Percentiles rank a stretch among this genome's conserved stretches.
These are phyloP conservation scores for Stephanodiscus triporus DNA, from an alignment of 108 stramenopile genomes.

Conservation along the genomic window DNA sequence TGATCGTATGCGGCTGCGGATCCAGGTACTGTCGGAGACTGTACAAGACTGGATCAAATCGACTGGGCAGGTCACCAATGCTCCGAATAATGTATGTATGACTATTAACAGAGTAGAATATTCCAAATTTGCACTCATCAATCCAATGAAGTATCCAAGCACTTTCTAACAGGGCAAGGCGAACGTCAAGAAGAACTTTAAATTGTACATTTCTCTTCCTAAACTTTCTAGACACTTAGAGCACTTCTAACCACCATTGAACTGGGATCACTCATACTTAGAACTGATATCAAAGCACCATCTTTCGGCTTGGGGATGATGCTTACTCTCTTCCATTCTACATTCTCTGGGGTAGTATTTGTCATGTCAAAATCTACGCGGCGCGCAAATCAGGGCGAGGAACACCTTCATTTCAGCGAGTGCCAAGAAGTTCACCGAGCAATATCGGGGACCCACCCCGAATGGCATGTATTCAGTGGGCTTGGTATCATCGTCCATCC, in stretches of 20 bases:
- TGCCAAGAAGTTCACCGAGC: slow-evolving; percentile 54
- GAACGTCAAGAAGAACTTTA: too few relatives aligned
- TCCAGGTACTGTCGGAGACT: slow-evolving; percentile 24
- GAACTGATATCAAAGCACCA: slow-evolving; percentile 28
- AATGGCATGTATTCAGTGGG: slow-evolving; percentile 41
- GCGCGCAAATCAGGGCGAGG: slow-evolving; percentile 60
- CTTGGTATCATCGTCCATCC: slow-evolving; percentile 38
- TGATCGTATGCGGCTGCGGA: slow-evolving; percentile 33
- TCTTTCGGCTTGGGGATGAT: slow-evolving; percentile 44
- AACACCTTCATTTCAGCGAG: slow-evolving; percentile 68
- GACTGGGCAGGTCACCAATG: slow-evolving; percentile 15
- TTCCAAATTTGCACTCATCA: too few relatives aligned
- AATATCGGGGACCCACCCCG: slow-evolving; percentile 32
- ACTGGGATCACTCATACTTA: slow-evolving; percentile 17
- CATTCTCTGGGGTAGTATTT: slow-evolving; percentile 28
- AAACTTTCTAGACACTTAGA: slow-evolving; percentile 1
- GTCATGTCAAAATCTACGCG: slow-evolving; percentile 46
- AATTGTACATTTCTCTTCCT: too few relatives aligned
- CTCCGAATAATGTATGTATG: slow-evolving; percentile 25
- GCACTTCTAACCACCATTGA: not conserved
- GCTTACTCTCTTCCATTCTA: slow-evolving; percentile 33
- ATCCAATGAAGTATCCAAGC: too few relatives aligned
- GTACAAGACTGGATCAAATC: slow-evolving; percentile 24
- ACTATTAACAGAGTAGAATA: too few relatives aligned
- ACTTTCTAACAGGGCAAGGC: too few relatives aligned